These are phyloP conservation scores for Manihot esculenta DNA, from an alignment of 441 rosid species.

Conservation along the genomic window DNA sequence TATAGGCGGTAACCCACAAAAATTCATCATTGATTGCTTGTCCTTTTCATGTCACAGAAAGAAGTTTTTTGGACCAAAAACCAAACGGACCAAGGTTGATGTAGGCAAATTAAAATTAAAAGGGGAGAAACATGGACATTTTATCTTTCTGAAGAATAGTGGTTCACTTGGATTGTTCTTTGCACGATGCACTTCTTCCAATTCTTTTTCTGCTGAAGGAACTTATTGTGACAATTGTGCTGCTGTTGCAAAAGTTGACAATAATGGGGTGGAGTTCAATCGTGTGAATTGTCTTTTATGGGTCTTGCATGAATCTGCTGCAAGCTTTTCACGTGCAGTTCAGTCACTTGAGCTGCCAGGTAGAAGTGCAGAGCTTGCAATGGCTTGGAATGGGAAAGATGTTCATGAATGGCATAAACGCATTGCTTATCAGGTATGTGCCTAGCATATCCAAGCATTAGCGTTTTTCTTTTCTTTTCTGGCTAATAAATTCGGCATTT, in stretches of 20 bases:
- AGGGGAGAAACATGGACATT: slow-evolving; percentile 25
- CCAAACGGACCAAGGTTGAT: slow-evolving; percentile 21
- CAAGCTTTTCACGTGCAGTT: slow-evolving; percentile 51
- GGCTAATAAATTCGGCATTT: not conserved
- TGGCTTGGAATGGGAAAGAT: slow-evolving; percentile 77
- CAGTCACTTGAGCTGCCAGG: slow-evolving; percentile 50
- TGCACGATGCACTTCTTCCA: slow-evolving; percentile 20
- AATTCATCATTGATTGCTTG: slow-evolving; percentile 16
- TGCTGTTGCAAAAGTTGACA: slow-evolving; percentile 24
- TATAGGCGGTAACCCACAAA: not conserved
- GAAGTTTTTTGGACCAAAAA: slow-evolving; percentile 31
- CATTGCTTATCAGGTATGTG: slow-evolving; percentile 48
- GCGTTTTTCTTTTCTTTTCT: not conserved
- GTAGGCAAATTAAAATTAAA: slow-evolving; percentile 27
- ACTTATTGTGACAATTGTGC: slow-evolving; percentile 28
- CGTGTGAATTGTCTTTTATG: slow-evolving; percentile 57
- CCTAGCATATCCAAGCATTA: not conserved
- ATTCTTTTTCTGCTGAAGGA: slow-evolving; percentile 32
- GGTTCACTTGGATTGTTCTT: slow-evolving; percentile 22
- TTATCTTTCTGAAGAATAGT: slow-evolving; percentile 20
- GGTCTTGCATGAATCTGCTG: slow-evolving; percentile 62
- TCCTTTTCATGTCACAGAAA: slow-evolving; percentile 31
- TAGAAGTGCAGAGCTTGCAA: slow-evolving; percentile 48
- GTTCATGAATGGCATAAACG: slow-evolving; percentile 63
- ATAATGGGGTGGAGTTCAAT: slow-evolving; percentile 35